These are phyloP conservation scores for Phytopythium vexans DNA, from an alignment of 352 stramenopile species.

Conservation along the genomic window DNA sequence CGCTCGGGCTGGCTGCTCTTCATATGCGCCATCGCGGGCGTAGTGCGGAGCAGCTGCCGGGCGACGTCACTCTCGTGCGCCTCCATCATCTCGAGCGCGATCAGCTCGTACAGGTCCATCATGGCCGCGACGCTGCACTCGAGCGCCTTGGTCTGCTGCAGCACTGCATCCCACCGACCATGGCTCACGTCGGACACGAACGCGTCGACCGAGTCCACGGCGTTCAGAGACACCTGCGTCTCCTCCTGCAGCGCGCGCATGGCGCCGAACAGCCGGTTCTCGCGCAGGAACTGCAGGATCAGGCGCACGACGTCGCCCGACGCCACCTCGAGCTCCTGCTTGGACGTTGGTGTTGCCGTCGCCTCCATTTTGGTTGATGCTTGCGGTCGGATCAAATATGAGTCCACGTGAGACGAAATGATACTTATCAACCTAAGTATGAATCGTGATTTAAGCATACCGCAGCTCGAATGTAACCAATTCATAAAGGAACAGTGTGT, in stretches of 20 bases:
- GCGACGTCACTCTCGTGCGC: constrained; percentile 78
- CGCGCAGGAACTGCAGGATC: constrained; percentile 91
- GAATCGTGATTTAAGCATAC: no score
- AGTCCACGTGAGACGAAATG: no score
- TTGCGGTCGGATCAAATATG: neutral
- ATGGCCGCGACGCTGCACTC: constrained; percentile 67
- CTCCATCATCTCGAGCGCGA: constrained; percentile 88
- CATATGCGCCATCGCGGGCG: constrained; percentile 45
- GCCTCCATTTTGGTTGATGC: neutral
- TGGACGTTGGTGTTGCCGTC: constrained; percentile 3
- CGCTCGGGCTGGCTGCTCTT: constrained; percentile 48
- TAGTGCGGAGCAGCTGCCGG: constrained; percentile 47
- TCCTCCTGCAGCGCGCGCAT: constrained; percentile 88
- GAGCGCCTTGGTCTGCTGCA: constrained; percentile 81
- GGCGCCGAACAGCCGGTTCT: constrained; percentile 84
- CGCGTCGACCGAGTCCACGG: constrained; percentile 83
- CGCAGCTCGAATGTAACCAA: no score
- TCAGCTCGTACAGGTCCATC: constrained; percentile 88
- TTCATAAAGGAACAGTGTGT: no score
- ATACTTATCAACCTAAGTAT: no score
- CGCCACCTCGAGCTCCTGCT: constrained; percentile 52
- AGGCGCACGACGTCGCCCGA: constrained; percentile 83
- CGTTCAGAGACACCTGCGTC: constrained; percentile 82
- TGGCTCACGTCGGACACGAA: constrained; percentile 74
- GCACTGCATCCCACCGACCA: constrained; percentile 87